Evolutionary conservation across 768 basidiomycete genomes (phyloP), one percentile per base, ranked within the genome.

Genomic region (Galerina marginata): DNA sequence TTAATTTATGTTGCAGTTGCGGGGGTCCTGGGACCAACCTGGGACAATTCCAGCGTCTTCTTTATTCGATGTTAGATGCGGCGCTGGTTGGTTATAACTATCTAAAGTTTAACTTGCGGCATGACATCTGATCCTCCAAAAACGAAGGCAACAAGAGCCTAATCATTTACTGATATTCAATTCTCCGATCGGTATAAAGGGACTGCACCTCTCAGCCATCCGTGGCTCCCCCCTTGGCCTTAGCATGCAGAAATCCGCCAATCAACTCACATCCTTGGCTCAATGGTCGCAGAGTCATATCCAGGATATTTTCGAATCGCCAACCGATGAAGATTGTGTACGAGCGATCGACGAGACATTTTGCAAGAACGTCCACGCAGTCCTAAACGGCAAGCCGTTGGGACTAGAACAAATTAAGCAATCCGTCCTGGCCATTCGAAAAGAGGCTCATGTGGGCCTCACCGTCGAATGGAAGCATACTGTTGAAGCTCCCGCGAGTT

Each of bases 201-300:
- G 29, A 29, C 29, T 29, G 29, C 29, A 29, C 29, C 29, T 33
- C 29, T 33, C 29, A 4, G 29, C 4, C 4, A 33, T 33, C 29
- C 29, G 2, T 33, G 0, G 7, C 7, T 7, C 11, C 16, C 12
- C 16, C 2, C 10, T n/a, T 53, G 25, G 14, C 15, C 16, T 6
- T 53, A 2, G 20, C 51, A 38, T 51, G 20, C 40, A 14, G 20
- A n/a, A 7, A 9, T 12, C n/a, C 43, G n/a, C 14, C 26, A 46
- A 14, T 23, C 70, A 71, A 65, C 76, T 83, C 26, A 67, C 75
- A 46, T 76, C 79, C 12, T 70, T 86, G 60, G 75, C 79, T 16
- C 73, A 80, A 4, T 86, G 85, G 85, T 85, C 85, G 3, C 62
- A 69, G 20, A 71, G 75, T 58, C 83, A 83, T 67, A 84, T 85